Evolutionary conservation across 1,284 basidiomycete genomes (phyloP), one percentile per base, ranked within the genome.

Genomic region (Hypsizygus ulmarius): DNA sequence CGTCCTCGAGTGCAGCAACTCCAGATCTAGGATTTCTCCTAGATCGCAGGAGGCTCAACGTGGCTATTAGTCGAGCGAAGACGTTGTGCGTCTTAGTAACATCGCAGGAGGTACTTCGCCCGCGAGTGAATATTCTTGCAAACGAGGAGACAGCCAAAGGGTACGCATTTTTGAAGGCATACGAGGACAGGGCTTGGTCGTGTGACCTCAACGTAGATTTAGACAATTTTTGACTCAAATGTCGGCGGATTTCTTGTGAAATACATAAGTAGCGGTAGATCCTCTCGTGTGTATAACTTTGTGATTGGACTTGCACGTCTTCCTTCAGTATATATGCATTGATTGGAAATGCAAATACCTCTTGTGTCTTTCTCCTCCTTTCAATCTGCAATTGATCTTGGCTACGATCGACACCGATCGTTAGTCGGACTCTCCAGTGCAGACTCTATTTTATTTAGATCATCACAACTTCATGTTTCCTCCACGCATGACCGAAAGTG

Each of bases 21-120:
- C 51, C 64, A 3, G 67, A 71, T 43, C 63, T 75, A 5, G 61
- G 60, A 1, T 78, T 77, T 52, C 57, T 78, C 7, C 61, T 78
- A 12, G 72, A 75, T 46, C 65, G 75, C 12, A 61, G 75, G 37
- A 60, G 75, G 7, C 55, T 78, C 21, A 78, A 78, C 53, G 75
- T 78, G 0, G 75, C 74, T 4, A 77, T 78, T 37, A 75, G 73
- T 56, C 68, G 75, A 28, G 71, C 74, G 25, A 75, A 75, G 59
- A 71, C 70, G 6, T 57, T 78, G 18, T 78, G 74, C 56, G 69
- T 78, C 18, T 56, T 77, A 14, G 64, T 78, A 5, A 66, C 69
- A 9, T 76, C 74, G 7, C 50, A 66, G 1, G 66, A 67, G 30
- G 72, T 78, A 3, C 60, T 77, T 7, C 64, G 67, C 30, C 75